Evolutionary conservation across 2,329 filamentous ascomycete species (phyloP).

Genomic region (Cercospora zeina): DNA sequence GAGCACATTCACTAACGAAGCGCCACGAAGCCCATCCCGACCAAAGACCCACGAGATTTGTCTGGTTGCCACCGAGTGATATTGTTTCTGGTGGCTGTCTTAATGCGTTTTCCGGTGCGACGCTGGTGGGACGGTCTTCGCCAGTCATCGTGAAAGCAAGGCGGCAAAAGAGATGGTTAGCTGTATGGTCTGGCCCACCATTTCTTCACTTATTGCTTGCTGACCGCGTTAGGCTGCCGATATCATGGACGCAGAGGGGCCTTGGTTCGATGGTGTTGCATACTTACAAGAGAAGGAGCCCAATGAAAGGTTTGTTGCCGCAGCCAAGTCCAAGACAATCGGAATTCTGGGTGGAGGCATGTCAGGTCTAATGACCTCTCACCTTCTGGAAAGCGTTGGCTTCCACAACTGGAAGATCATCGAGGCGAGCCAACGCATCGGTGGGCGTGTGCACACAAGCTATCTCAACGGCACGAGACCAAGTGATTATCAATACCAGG

Average conservation of each 20-base stretch:
- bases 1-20: constrained; percentile 36
- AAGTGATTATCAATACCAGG: constrained; percentile 66
- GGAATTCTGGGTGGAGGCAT: constrained; percentile 68
- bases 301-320: constrained; percentile 53
- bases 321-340: constrained; percentile 59
- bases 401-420: constrained; percentile 63
- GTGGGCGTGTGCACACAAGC: constrained; percentile 64
- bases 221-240: constrained; percentile 37
- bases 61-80: constrained; percentile 51
- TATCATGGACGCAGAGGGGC: constrained; percentile 58
- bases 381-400: constrained; percentile 54
- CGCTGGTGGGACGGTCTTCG: constrained; percentile 47
- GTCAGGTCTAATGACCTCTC: constrained; percentile 62
- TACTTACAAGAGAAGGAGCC: constrained; percentile 59
- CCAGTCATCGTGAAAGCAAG: constrained; percentile 43
- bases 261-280: constrained; percentile 67
- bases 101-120: constrained; percentile 47
- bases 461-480: constrained; percentile 61
- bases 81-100: constrained; percentile 46
- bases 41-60: constrained; percentile 48
- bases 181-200: constrained; percentile 28
- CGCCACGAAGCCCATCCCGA: constrained; percentile 34
- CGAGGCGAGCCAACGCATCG: constrained; percentile 61
- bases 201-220: not conserved
- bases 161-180: constrained; percentile 42